A percentile compares a stretch with the other conserved stretches of the same genome.
Evolutionary conservation across 1,284 basidiomycete species (phyloP).

Genomic region (Chiua sp.): DNA sequence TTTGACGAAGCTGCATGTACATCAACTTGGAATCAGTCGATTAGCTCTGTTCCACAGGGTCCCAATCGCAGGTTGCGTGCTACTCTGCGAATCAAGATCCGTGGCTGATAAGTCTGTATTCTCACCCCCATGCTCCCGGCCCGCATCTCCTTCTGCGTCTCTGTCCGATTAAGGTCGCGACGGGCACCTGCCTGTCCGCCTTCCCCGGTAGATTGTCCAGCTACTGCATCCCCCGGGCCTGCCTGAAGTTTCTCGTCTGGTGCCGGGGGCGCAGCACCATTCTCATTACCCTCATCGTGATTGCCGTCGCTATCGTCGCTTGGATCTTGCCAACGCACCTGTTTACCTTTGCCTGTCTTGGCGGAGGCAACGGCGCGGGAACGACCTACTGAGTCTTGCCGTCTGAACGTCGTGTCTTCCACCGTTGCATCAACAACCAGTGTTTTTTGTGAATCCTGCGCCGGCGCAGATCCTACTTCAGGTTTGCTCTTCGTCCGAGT

Average conservation of each 20-base stretch:
- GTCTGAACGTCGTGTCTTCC: not conserved
- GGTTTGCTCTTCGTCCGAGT: not conserved
- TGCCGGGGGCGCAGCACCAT: not conserved
- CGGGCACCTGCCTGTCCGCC: too few relatives aligned
- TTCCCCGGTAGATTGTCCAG: too few relatives aligned
- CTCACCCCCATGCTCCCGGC: too few relatives aligned
- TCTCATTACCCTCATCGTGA: constrained; percentile 2
- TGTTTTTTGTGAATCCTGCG: not conserved
- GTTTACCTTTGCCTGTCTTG: constrained; percentile 26
- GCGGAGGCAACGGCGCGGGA: constrained; percentile 18
- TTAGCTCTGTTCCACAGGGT: not conserved
- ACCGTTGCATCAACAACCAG: not conserved
- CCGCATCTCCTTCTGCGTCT: not conserved
- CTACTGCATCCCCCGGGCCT: too few relatives aligned
- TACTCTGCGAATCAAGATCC: too few relatives aligned
- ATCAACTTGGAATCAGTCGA: not conserved
- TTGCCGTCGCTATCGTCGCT: not conserved
- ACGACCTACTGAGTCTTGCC: constrained; percentile 15
- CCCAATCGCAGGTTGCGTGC: not conserved
- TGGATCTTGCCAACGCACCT: constrained; percentile 21
- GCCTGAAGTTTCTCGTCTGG: too few relatives aligned
- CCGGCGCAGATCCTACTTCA: not conserved
- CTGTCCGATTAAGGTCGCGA: too few relatives aligned
- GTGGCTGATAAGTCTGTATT: too few relatives aligned
- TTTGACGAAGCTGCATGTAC: too few relatives aligned